Percentiles rank a stretch among this genome's conserved stretches.
These are phyloP conservation scores for Leccinum rimulosum DNA, from an alignment of 768 basidiomycete species.

Conservation along the genomic window DNA sequence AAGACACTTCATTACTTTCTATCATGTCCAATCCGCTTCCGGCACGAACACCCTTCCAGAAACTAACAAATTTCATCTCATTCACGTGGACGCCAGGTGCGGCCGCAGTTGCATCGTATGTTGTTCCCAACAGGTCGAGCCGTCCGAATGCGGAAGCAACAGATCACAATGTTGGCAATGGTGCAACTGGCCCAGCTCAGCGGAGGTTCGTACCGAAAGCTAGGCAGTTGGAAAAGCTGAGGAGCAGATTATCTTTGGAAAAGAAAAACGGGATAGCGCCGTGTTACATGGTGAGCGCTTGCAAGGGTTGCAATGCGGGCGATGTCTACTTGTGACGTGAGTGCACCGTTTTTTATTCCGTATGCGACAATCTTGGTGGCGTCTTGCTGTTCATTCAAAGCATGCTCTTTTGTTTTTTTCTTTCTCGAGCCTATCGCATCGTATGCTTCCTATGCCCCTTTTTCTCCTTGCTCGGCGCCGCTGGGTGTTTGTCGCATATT, in stretches of 20 bases:
- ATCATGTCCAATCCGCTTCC: conserved; percentile 52
- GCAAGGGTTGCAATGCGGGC: conserved; percentile 26
- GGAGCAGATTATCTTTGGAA: conserved; percentile 48
- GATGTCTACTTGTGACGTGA: conserved; percentile 30
- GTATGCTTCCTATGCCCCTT: conserved; percentile 24
- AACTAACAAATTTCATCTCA: conserved; percentile 59
- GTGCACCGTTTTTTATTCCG: conserved; percentile 7
- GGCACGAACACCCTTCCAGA: conserved; percentile 58
- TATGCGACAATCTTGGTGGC: conserved; percentile 6
- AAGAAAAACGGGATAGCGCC: conserved; percentile 13
- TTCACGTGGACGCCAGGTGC: conserved; percentile 49
- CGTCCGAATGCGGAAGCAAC: conserved; percentile 6
- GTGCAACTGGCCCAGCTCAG: conserved; percentile 15
- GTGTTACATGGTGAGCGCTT: conserved; percentile 27
- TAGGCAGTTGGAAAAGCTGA: conserved; percentile 64
- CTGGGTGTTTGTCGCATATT: conserved; percentile 20
- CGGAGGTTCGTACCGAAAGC: conserved; percentile 58
- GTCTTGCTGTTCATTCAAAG: conserved; percentile 6
- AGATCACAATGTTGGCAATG: conserved; percentile 9
- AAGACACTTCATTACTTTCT: conserved; percentile 39
- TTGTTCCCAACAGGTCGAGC: conserved; percentile 19
- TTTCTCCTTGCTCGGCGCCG: conserved; percentile 5
- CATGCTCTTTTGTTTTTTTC: conserved; percentile 7
- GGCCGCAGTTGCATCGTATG: conserved; percentile 26
- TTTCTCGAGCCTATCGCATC: conserved; percentile 2